Percentiles rank a stretch among this genome's conserved stretches.
Evolutionary conservation across 768 basidiomycete species (phyloP).

Genomic region (Lentinula boryana): DNA sequence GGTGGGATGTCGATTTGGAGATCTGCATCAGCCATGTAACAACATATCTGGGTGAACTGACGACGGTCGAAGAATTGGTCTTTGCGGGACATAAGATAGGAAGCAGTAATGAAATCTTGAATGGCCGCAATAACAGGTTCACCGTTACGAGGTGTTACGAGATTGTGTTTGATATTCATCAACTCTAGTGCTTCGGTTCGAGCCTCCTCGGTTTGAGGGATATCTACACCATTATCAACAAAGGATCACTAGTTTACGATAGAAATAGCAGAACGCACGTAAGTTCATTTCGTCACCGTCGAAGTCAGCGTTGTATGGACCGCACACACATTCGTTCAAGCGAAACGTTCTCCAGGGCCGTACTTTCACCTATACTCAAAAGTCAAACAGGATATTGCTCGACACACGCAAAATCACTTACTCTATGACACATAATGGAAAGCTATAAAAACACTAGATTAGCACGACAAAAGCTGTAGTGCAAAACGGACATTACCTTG

Average conservation of each 20-base stretch:
- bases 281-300: slow-evolving; percentile 99
- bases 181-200: slow-evolving; percentile 94
- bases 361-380: slow-evolving; percentile 63
- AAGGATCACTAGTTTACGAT: neutral
- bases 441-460: slow-evolving; percentile 41
- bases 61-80: slow-evolving; percentile 91
- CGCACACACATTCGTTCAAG: slow-evolving; percentile 98
- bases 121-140: slow-evolving; percentile 99
- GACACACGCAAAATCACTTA: slow-evolving; percentile 23
- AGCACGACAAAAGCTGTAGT: slow-evolving; percentile 2
- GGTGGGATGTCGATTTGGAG: slow-evolving; percentile 94
- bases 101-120: slow-evolving; percentile 99
- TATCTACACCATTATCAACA: slow-evolving; percentile 48
- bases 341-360: slow-evolving; percentile 97
- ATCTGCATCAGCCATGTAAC: slow-evolving; percentile 88
- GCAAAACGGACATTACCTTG: slow-evolving; percentile 46
- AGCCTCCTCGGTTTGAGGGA: slow-evolving; percentile 98
- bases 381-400: neutral
- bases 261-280: slow-evolving; percentile 39
- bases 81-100: slow-evolving; percentile 88
- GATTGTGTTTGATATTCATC: slow-evolving; percentile 95
- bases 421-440: slow-evolving; percentile 98
- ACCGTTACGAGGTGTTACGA: slow-evolving; percentile 97
- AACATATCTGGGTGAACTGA: slow-evolving; percentile 95
- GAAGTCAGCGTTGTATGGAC: slow-evolving; percentile 98